phyloP scores from a whole-genome alignment of 768 basidiomycete species.

The Vishniacozyma victoriae region DNA sequence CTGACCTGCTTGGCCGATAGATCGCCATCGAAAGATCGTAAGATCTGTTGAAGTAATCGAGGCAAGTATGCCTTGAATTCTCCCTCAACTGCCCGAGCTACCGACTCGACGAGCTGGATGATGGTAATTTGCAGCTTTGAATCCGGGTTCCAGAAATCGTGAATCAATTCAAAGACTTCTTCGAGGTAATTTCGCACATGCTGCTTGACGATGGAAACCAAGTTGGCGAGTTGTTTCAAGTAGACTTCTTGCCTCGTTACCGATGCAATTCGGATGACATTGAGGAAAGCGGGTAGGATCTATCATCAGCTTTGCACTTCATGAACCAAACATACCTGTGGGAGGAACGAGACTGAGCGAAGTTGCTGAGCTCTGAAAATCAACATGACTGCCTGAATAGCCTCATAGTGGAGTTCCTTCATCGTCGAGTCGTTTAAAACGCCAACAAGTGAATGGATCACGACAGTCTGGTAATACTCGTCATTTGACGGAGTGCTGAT shows the following conservation, averaged over 20 bases:
- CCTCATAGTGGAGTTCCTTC: slow-evolving; percentile 78
- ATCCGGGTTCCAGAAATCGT: slow-evolving; percentile 75
- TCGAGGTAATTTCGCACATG: slow-evolving; percentile 88
- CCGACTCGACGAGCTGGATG: slow-evolving; percentile 82
- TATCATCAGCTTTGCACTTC: slow-evolving; percentile 3
- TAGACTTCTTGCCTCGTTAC: slow-evolving; percentile 75
- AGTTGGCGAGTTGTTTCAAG: slow-evolving; percentile 87
- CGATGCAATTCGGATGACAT: slow-evolving; percentile 70
- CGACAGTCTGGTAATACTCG: slow-evolving; percentile 95
- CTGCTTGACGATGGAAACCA: slow-evolving; percentile 93
- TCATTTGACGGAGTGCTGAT: slow-evolving; percentile 60
- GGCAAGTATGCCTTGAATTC: slow-evolving; percentile 97
- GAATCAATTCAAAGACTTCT: slow-evolving; percentile 75
- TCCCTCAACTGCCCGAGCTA: slow-evolving; percentile 87
- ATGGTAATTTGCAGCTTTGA: slow-evolving; percentile 79
- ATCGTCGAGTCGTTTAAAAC: slow-evolving; percentile 85
- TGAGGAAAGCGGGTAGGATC: slow-evolving; percentile 91
- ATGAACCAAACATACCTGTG: slow-evolving; percentile 58
- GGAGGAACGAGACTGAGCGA: slow-evolving; percentile 89
- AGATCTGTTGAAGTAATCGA: slow-evolving; percentile 75
- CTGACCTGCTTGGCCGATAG: slow-evolving; percentile 34
- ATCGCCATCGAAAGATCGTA: slow-evolving; percentile 57
- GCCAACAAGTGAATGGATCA: slow-evolving; percentile 76
- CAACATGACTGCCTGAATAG: slow-evolving; percentile 96
- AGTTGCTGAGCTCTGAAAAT: slow-evolving; percentile 98